These are phyloP conservation scores for Lunularia cruciata DNA, from an alignment of 225 moss, liverwort and hornwort genomes.

Conservation along the genomic window DNA sequence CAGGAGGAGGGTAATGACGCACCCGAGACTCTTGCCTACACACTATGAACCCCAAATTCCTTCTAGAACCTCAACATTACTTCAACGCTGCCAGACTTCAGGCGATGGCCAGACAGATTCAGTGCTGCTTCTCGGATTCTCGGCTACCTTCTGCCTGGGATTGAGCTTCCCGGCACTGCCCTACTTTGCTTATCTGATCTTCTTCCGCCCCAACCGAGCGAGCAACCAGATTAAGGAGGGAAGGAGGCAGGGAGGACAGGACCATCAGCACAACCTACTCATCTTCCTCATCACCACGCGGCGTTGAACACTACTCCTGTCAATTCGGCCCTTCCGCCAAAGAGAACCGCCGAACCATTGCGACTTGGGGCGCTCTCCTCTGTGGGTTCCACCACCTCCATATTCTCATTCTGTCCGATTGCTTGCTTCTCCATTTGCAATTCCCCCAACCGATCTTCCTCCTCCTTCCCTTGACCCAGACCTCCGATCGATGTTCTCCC, in stretches of 20 bases:
- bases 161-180: neutral
- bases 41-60: slow-evolving; percentile 8
- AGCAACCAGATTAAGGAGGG: no score
- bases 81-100: neutral
- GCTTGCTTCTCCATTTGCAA: neutral
- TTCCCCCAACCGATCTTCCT: neutral
- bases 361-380: no score
- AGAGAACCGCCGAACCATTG: no score
- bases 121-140: neutral
- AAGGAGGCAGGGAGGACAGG: neutral
- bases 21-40: neutral
- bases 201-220: neutral
- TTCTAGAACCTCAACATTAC: slow-evolving; percentile 1
- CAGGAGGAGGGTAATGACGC: neutral
- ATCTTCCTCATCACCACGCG: slow-evolving; percentile 10
- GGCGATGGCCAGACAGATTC: no score
- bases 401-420: neutral
- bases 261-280: neutral
- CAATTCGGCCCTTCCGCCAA: neutral
- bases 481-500: neutral
- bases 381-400: neutral
- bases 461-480: neutral
- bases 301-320: neutral
- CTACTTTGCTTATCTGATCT: neutral
- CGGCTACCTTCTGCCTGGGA: no score